These are phyloP conservation scores for Arctium lappa DNA, from an alignment of 129 eudicot species.

Conservation along the genomic window DNA sequence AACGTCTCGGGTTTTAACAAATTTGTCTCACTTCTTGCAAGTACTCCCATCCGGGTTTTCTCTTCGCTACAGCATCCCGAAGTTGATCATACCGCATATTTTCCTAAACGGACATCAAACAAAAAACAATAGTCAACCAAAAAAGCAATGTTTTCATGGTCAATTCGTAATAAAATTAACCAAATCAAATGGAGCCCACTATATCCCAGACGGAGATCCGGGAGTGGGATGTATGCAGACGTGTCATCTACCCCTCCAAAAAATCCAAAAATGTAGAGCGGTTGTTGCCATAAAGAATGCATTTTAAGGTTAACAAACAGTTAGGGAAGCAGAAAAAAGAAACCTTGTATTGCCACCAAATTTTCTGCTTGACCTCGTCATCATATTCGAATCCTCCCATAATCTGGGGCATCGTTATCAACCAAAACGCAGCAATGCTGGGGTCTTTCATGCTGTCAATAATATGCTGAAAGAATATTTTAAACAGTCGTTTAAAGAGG, in stretches of 20 bases:
- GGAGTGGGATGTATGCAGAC: not conserved
- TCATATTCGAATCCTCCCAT: constrained; percentile 87
- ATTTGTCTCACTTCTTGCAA: constrained; percentile 73
- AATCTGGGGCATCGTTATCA: constrained; percentile 85
- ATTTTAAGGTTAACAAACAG: not conserved
- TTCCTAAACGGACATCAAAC: constrained; percentile 45
- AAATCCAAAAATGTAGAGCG: not conserved
- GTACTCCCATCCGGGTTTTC: constrained; percentile 94
- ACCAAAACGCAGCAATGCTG: constrained; percentile 96
- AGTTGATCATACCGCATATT: constrained; percentile 86
- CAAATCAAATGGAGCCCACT: not conserved
- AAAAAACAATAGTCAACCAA: not conserved
- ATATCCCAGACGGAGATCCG: not conserved
- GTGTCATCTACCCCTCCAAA: not conserved
- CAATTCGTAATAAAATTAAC: not conserved
- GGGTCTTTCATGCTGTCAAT: constrained; percentile 94
- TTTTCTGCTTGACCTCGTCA: constrained; percentile 87
- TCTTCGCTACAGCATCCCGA: constrained; percentile 74
- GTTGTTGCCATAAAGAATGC: not conserved
- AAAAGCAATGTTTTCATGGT: not conserved
- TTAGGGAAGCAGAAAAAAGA: not conserved
- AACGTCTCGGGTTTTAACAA: constrained; percentile 8
- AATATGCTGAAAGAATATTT: constrained; percentile 62
- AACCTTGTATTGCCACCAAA: constrained; percentile 99
- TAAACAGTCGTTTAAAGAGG: not conserved